These are phyloP conservation scores for Kodamaea nitidulidarum DNA, from an alignment of 805 yeast species.

Conservation along the genomic window DNA sequence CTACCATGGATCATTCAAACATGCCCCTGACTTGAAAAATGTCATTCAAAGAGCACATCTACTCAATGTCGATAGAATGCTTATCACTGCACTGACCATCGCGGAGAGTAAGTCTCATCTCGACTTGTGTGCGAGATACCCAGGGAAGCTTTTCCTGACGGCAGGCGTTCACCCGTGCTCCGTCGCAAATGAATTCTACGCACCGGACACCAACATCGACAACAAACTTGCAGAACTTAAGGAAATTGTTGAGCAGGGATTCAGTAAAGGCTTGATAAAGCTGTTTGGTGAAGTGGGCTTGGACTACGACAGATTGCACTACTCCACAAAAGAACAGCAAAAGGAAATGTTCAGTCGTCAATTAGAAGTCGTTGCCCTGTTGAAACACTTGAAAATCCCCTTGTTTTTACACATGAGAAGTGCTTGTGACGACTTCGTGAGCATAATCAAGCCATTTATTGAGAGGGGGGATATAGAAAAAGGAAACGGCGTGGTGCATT, in stretches of 20 bases:
- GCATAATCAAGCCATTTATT: slow-evolving; percentile 59
- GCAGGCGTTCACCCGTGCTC: slow-evolving; percentile 96
- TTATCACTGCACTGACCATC: slow-evolving; percentile 81
- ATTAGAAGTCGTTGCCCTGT: slow-evolving; percentile 52
- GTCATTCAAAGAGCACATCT: slow-evolving; percentile 65
- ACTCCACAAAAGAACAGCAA: slow-evolving; percentile 68
- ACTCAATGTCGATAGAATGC: slow-evolving; percentile 62
- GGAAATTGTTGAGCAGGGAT: slow-evolving; percentile 46
- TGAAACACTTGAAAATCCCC: slow-evolving; percentile 54
- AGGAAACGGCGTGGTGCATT: slow-evolving; percentile 84
- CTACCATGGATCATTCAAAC: slow-evolving; percentile 65
- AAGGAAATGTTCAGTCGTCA: slow-evolving; percentile 64
- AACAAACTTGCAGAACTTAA: slow-evolving; percentile 48
- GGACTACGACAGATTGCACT: slow-evolving; percentile 87
- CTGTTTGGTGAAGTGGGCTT: slow-evolving; percentile 96
- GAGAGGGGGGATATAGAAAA: slow-evolving; percentile 33
- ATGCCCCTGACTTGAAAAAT: slow-evolving; percentile 58
- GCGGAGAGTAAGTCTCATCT: slow-evolving; percentile 63
- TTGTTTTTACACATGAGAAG: slow-evolving; percentile 87
- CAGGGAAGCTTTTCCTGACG: slow-evolving; percentile 50
- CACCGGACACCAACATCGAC: slow-evolving; percentile 24
- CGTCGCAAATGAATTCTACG: slow-evolving; percentile 47
- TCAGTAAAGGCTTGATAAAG: slow-evolving; percentile 49
- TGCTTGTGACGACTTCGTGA: slow-evolving; percentile 74
- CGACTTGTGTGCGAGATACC: slow-evolving; percentile 44